Evolutionary conservation across 1,284 basidiomycete genomes (phyloP), one percentile per base, ranked within the genome.

Genomic region (Moesziomyces antarcticus): DNA sequence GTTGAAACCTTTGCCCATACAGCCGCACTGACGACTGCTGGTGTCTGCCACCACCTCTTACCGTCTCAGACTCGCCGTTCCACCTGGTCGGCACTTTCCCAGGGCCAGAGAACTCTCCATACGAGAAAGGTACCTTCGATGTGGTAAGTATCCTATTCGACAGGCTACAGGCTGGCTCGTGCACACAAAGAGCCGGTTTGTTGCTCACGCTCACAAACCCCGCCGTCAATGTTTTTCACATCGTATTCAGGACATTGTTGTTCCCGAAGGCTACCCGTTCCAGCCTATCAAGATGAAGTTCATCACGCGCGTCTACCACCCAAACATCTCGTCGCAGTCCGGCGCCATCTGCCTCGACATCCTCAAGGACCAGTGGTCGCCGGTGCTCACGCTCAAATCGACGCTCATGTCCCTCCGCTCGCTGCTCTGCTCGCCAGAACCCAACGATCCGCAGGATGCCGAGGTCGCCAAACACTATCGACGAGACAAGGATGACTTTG

Each of bases 371-470:
- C 73, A 73, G 37, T 77, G 75, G 67, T 66, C 68, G 9, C 73
- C 68, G 5, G 63, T 97, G 13, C 81, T 83, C 71, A 99, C 97
- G 1, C 90, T 99, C 83, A 97, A 97, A 84, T 95, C 94, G 27
- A 98, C 95, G 1, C 88, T 99, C 80, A 95, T 99, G 84, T 97
- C 94, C 0, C 88, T 99, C 18, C 97, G 97, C 84, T 93, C 92
- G 27, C 88, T 99, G 13, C 87, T 99, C n/a, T 97, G 94, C 86
- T 93, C 92, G 3, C 97, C 96, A 0, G 94, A 97, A 84, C 97
- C 96, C 14, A 92, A 92, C 76, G 97, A 99, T 83, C 97, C 96
- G 0, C 96, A 98, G 86, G 97, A 98, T 82, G 96, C 97, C 0
- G 94, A 98, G 86, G 67, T 72, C 21, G 97, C 96, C 16, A 97